Base-by-base conservation (phyloP, 2,329 filamentous ascomycete species). In the Cytospora schulzeri region DNA sequence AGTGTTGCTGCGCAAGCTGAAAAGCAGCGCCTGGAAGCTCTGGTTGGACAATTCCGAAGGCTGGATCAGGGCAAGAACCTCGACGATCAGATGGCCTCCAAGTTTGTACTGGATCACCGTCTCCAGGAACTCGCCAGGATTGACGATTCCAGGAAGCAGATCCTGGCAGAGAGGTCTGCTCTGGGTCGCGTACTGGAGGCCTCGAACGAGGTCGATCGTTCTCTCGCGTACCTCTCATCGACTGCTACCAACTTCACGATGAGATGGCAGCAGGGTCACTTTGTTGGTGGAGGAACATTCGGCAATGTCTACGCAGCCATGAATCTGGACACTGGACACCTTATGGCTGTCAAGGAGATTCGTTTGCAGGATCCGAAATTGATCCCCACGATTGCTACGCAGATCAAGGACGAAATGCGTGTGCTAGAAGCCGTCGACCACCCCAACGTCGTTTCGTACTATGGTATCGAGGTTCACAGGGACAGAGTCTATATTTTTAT, bases 401-500 rank as follows among this genome's bases (percentile, higher is more conserved):
- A 98, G 74, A 98, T 99, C 74, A 88, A 90, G 68, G 95, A 99
- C 73, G 95, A 99, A 76, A 98, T 99, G 93, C 90, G 91, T 59
- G 94, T 99, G 6, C 81, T 99, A 57, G 94, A 98, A 77, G 91
- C 97, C 1, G 84, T 99, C 54, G 93, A 99, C 73, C 95, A 99
- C 74, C 95, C 95, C 26, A 99, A 99, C 74, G 92, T 99, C 67
- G 96, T 99, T 26, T 94, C 93, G 12, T 99, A 99, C 78, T 95
- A 95, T 73, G 95, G 95, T 65, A 98, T 99, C 72, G 95, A 99
- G 76, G 95, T 97, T 3, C 95, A 99, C 77, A 88, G 95, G 68
- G 95, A 99, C 81, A 95, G 97, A 74, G 95, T 99, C n/a, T 99
- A 98, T 77, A 97, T 99, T 70, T 99, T 99, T 76, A 99, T 99